Evolutionary conservation across 2,329 filamentous ascomycete species (phyloP), one percentile per base, ranked within the genome.

Genomic region (Aspergillus texensis): DNA sequence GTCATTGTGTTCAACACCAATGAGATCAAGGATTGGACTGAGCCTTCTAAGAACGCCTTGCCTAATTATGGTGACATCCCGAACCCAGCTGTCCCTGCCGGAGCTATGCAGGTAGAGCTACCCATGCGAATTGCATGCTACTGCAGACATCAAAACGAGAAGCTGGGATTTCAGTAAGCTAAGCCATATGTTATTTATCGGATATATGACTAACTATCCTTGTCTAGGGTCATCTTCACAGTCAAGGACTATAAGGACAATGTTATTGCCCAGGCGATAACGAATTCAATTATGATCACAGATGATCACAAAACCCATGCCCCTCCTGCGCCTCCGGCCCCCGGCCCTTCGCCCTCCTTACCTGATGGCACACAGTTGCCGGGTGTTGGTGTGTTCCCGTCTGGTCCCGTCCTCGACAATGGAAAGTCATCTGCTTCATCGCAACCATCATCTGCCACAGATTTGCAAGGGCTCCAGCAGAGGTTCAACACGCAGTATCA

Each of bases 41-140:
- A 88, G 48, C 83, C 86, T 52, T 84, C 84, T 72, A 80, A 83
- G 72, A 82, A 86, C 56, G 81, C 85, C 62, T 78, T 82, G n/a
- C 78, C 83, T 32, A 74, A 80, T 64, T 82, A 78, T 66, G 71
- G 65, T 61, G 77, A 78, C 55, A 69, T 67, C 21, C 67, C 68
- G 26, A 64, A 71, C 57, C 72, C 70, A 46, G 68, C 72, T 36
- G 64, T 74, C 12, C 80, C 82, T 52, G 82, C 84, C 54, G 88
- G 87, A 57, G 87, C 90, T 8, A 88, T 92, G 82, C 90, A 93
- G 72, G 89, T 96, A 26, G 90, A 94, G 69, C 88, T 92, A 2
- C 93, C 93, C 0, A 97, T 98, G 94, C 90, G 94, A 11, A 97
- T 99, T 72, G 93, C 94, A 28, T 99, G 94, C 77, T 99, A 98